phyloP scores from a whole-genome alignment of 2,329 filamentous ascomycete genomes.

The Paraphoma sp. region DNA sequence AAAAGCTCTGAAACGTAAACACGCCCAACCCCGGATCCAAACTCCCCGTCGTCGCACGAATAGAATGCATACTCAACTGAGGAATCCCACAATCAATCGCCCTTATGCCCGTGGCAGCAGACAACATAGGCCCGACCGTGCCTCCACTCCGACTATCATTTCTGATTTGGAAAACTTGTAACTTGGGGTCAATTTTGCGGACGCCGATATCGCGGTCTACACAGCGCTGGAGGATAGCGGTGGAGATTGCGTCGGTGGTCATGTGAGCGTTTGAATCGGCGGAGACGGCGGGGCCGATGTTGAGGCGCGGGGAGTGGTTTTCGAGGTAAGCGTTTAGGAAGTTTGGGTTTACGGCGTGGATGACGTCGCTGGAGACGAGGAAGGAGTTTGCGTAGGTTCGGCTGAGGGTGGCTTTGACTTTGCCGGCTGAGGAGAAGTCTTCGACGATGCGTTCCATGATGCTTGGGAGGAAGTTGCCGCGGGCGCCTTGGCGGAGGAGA shows the following conservation, averaged over 20 bases:
- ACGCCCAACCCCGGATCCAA: conserved; percentile 88
- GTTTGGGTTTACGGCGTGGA: conserved; percentile 93
- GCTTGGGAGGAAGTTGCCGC: conserved; percentile 84
- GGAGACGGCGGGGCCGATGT: conserved; percentile 81
- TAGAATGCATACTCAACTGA: conserved; percentile 92
- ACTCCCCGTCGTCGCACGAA: conserved; percentile 85
- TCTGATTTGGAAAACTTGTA: conserved; percentile 93
- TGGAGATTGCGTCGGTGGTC: conserved; percentile 90
- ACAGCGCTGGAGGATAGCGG: conserved; percentile 78
- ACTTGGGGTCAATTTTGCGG: conserved; percentile 55
- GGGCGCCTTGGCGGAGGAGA: conserved; percentile 85
- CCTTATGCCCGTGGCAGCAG: conserved; percentile 78
- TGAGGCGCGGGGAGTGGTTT: conserved; percentile 85
- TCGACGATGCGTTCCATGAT: conserved; percentile 84
- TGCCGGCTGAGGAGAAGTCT: conserved; percentile 57
- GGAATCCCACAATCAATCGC: conserved; percentile 88
- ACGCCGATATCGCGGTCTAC: conserved; percentile 66
- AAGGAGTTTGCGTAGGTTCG: conserved; percentile 92
- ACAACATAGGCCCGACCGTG: conserved; percentile 93
- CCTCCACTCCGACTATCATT: conserved; percentile 91
- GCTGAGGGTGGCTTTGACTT: conserved; percentile 65
- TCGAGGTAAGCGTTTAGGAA: conserved; percentile 84
- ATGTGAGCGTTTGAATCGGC: conserved; percentile 92
- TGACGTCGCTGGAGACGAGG: conserved; percentile 90
- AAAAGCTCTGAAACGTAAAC: conserved; percentile 86